Evolutionary conservation across 441 rosid genomes (phyloP).

Genomic region (Populus tomentosa): DNA sequence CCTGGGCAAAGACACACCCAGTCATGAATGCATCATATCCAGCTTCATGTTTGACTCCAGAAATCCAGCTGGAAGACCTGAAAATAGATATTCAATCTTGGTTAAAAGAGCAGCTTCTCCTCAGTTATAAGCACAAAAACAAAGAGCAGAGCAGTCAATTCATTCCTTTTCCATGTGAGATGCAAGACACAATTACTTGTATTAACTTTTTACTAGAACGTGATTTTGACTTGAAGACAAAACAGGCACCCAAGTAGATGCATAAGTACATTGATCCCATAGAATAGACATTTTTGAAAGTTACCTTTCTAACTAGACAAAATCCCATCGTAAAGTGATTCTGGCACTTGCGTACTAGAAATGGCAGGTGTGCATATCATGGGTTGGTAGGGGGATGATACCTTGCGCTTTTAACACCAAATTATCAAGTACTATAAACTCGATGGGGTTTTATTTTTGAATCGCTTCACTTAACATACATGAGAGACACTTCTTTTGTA

Average conservation of each 20-base stretch:
- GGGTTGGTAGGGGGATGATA: too few species aligned
- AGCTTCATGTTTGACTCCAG: constrained; percentile 93
- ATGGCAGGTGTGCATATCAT: neutral
- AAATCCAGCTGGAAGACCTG: constrained; percentile 75
- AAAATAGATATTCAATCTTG: constrained; percentile 12
- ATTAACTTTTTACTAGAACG: too few species aligned
- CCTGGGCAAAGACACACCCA: constrained; percentile 85
- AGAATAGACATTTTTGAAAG: neutral
- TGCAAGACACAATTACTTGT: neutral
- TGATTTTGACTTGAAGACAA: neutral
- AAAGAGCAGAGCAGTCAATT: constrained; percentile 4
- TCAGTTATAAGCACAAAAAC: constrained; percentile 5
- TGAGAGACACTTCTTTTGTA: neutral
- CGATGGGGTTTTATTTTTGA: neutral
- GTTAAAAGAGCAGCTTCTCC: constrained; percentile 10
- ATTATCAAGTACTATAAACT: neutral
- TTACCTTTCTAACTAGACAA: neutral
- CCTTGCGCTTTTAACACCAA: neutral
- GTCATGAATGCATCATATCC: constrained; percentile 99
- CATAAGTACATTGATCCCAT: neutral
- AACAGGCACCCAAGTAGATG: neutral
- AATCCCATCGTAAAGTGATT: neutral
- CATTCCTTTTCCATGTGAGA: neutral
- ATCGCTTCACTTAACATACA: neutral
- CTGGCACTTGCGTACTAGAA: neutral